Percentiles rank a stretch among this genome's conserved stretches.
Conservation (phyloP, 2,329 filamentous ascomycete species). For the Chrysoporthe puriensis region DNA sequence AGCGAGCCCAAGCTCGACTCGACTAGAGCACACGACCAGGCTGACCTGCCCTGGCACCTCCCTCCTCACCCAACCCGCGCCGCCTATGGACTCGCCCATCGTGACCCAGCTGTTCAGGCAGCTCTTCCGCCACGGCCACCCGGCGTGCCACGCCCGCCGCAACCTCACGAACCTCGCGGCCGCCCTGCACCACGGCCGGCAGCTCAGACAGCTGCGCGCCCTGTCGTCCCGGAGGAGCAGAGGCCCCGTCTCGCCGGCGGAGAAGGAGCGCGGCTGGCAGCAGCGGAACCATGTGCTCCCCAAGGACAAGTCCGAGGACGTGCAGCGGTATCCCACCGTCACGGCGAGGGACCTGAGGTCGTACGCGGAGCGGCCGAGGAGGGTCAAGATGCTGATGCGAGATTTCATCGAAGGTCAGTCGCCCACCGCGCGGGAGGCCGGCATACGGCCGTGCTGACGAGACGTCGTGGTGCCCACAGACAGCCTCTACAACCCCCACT, state of each 20-base stretch:
- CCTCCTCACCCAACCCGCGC: background rate
- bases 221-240: slow-evolving; percentile 33
- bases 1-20: background rate
- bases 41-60: background rate
- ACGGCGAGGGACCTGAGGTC: slow-evolving; percentile 77
- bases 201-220: slow-evolving; percentile 40
- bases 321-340: slow-evolving; percentile 79
- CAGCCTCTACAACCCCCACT: slow-evolving; percentile 90
- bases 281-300: slow-evolving; percentile 78
- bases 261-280: slow-evolving; percentile 78
- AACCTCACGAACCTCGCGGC: slow-evolving; percentile 44
- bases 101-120: slow-evolving; percentile 80
- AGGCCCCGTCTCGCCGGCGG: slow-evolving; percentile 33
- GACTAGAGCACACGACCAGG: background rate
- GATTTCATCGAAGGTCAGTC: slow-evolving; percentile 91
- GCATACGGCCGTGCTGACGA: background rate
- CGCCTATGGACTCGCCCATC: slow-evolving; percentile 79
- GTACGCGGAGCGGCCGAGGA: slow-evolving; percentile 74
- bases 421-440: background rate
- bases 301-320: slow-evolving; percentile 78
- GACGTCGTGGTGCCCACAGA: slow-evolving; percentile 54
- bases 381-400: slow-evolving; percentile 95
- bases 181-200: slow-evolving; percentile 45
- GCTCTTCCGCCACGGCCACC: slow-evolving; percentile 70
- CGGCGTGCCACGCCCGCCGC: slow-evolving; percentile 61